Conservation (phyloP, 1,139 yeast species). For the Hanseniaspora sp. region DNA sequence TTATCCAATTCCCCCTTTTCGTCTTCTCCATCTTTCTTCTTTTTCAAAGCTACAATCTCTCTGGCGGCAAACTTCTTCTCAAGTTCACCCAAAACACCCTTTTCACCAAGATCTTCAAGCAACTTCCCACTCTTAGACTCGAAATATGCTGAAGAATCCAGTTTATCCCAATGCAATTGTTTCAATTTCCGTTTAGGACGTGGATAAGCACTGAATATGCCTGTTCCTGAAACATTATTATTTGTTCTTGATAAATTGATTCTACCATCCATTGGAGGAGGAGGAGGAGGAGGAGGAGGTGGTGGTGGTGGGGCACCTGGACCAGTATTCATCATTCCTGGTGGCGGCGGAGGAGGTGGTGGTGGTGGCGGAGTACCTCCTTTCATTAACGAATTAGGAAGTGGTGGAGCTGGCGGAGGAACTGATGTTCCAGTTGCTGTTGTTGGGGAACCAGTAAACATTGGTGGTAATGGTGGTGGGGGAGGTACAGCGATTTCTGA, state of each 20-base stretch:
- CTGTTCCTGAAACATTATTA: background rate
- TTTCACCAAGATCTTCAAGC: constrained; percentile 50
- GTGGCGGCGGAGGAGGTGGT: constrained; percentile 29
- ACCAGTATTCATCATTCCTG: constrained; percentile 22
- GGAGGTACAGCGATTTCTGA: constrained; percentile 27
- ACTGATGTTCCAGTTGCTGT: constrained; percentile 22
- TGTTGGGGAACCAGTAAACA: constrained; percentile 21
- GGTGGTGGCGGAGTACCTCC: constrained; percentile 19
- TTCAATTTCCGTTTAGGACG: constrained; percentile 69
- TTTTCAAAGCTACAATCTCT: constrained; percentile 43
- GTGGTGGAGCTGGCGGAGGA: constrained; percentile 27
- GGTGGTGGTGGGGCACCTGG: constrained; percentile 31
- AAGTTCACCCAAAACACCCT: constrained; percentile 65
- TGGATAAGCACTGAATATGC: constrained; percentile 51
- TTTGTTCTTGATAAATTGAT: background rate
- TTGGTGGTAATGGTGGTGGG: constrained; percentile 21
- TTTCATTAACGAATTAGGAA: constrained; percentile 26
- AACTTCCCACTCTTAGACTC: constrained; percentile 37
- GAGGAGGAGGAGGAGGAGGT: constrained; percentile 30
- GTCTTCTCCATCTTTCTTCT: constrained; percentile 27
- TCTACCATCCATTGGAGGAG: constrained; percentile 32
- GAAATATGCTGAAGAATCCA: constrained; percentile 52
- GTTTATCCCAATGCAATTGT: constrained; percentile 76
- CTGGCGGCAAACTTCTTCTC: constrained; percentile 71
- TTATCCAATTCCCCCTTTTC: constrained; percentile 40